Conservation (phyloP, 352 stramenopile species). For the Pythium volutum region DNA sequence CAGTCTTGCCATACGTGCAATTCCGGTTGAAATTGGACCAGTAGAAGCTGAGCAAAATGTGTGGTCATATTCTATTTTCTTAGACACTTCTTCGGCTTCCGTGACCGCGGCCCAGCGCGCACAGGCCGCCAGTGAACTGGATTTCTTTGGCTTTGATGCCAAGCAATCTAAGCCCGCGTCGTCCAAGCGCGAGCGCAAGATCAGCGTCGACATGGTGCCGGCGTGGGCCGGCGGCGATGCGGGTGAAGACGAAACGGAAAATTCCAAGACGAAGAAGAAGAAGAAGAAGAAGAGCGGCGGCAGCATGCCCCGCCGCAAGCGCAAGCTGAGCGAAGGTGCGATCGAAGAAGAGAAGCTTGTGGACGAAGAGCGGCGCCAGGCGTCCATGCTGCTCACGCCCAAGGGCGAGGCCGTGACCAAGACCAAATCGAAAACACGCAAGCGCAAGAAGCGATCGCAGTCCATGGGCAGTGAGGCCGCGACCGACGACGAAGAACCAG, state of each 20-base stretch:
- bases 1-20: background rate
- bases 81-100: conserved; percentile 1
- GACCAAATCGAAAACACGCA: conserved; percentile 23
- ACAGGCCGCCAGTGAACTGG: conserved; percentile 45
- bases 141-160: conserved; percentile 79
- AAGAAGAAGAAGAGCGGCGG: conserved; percentile 47
- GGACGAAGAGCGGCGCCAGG: conserved; percentile 65
- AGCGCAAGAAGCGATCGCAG: conserved; percentile 27
- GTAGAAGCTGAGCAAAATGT: conserved; percentile 1
- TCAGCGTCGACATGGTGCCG: conserved; percentile 70
- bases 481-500: conserved; percentile 26
- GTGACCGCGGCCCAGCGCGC: conserved; percentile 26
- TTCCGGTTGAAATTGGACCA: background rate
- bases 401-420: conserved; percentile 18
- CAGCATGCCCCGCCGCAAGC: conserved; percentile 75
- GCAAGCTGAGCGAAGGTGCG: conserved; percentile 80
- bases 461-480: conserved; percentile 21
- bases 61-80: background rate
- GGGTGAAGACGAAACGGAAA: background rate
- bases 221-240: conserved; percentile 49
- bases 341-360: conserved; percentile 65
- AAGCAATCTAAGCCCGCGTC: conserved; percentile 33
- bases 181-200: conserved; percentile 41
- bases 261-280: background rate
- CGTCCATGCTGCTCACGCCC: conserved; percentile 62